Evolutionary conservation across 2,329 filamentous ascomycete species (phyloP), one percentile per base, ranked within the genome.

Genomic region (Stemphylium beticola): DNA sequence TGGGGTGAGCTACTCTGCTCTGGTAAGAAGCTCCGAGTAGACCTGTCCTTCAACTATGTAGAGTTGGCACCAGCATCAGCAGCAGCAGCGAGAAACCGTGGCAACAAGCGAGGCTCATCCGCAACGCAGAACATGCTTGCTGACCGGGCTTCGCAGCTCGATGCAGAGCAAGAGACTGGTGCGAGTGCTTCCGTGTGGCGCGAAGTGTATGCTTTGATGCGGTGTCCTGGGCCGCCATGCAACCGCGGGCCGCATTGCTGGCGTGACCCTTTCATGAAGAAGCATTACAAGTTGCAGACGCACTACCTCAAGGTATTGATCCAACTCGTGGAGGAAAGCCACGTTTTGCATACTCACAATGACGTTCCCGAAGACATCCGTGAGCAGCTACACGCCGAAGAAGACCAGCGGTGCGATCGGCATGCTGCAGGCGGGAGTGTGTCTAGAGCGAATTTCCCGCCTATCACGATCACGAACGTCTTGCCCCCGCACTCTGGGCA

Each of bases 381-480:
- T 37, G 55, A 73, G 44, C 57, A 73, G 56, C 56, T 75, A 22
- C 73, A 71, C 61, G 49, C 46, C 20, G 20, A 22, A 18, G 68
- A 73, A 53, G 68, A 74, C 47, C 41, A 73, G 50, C 56, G 54
- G 46, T 51, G 61, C 14, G 57, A 69, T 15, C 57, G 57, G 44
- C 52, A 59, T 43, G 42, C 52, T n/a, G 70, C 69, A 55, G 26
- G 15, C 24, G 20, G 54, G n/a, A n/a, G 55, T 41, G 40, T 42
- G 46, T 49, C 49, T 26, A 55, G 57, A 45, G 62, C 61, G 22
- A 55, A 33, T 31, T 51, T 55, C 55, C 68, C 64, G 29, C 64
- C 65, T 24, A 73, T 73, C 41, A 68, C 60, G 48, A 71, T 76
- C 40, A 68, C 67, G 58, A 57, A 74, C 40, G 60, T 69, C 10